phyloP scores from a whole-genome alignment of 2,329 filamentous ascomycete species.

The Monosporascus sp. region DNA sequence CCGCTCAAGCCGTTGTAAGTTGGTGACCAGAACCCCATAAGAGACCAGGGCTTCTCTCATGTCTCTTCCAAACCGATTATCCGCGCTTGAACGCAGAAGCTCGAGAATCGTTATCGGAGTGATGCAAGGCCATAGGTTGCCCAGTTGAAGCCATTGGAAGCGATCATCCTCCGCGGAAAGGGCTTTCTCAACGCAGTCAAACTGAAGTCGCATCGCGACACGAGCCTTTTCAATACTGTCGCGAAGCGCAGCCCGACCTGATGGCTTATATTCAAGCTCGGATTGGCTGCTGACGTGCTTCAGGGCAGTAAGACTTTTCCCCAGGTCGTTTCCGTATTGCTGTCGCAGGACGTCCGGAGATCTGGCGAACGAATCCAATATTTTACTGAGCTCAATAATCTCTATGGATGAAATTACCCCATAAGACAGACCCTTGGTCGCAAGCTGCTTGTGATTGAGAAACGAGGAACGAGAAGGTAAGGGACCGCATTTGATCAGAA shows the following conservation, averaged over 20 bases:
- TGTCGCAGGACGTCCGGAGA: slow-evolving; percentile 28
- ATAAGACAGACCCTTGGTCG: not conserved
- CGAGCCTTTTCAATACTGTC: not conserved
- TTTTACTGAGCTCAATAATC: slow-evolving; percentile 20
- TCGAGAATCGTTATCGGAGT: slow-evolving; percentile 39
- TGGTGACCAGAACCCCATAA: slow-evolving; percentile 39
- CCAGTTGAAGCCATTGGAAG: slow-evolving; percentile 35
- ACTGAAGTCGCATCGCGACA: not conserved
- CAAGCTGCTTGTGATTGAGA: not conserved
- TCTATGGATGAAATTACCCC: not conserved
- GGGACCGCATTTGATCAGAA: not conserved
- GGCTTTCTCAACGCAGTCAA: slow-evolving; percentile 3
- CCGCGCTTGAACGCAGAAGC: slow-evolving; percentile 34
- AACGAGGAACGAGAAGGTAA: too few relatives aligned
- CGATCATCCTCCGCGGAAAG: slow-evolving; percentile 11
- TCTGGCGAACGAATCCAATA: slow-evolving; percentile 24
- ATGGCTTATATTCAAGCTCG: not conserved
- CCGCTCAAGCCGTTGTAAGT: slow-evolving; percentile 39
- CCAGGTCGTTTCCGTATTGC: slow-evolving; percentile 29
- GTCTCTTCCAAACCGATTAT: slow-evolving; percentile 21
- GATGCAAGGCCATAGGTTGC: slow-evolving; percentile 39
- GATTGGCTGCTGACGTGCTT: not conserved
- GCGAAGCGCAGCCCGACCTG: not conserved
- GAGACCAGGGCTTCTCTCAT: slow-evolving; percentile 37
- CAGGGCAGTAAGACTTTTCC: slow-evolving; percentile 11